Evolutionary conservation across 768 basidiomycete genomes (phyloP), one percentile per base, ranked within the genome.

Genomic region (Leucosporidium creatinivorum): DNA sequence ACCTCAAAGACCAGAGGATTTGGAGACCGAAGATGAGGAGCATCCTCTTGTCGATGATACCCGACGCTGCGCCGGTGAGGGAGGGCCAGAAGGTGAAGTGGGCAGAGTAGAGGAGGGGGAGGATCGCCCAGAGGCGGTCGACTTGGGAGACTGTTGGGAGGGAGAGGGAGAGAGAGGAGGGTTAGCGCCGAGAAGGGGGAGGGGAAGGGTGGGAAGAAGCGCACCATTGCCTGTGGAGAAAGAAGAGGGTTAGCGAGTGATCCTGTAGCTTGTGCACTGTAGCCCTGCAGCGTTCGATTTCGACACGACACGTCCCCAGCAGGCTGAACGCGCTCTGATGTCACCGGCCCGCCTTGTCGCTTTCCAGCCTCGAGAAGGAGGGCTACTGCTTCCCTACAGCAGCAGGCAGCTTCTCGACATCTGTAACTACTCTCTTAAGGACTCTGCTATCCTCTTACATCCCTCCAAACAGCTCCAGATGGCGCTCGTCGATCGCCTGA

Each of bases 41-140:
- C 70, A 76, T 75, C 33, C 75, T 67, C 21, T 58, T 66, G 63
- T 75, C 73, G 39, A 75, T 49, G 7, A 67, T 50, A 0, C 30
- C 21, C 36, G 61, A 68, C 8, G 39, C 39, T 9, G 57, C 39
- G n/a, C 71, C 69, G 28, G 61, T 50, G 39, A 65, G 28, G 26
- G 61, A 51, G 4, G 72, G 72, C 58, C 67, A 78, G 33, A 96
- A 80, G 1, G 92, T 87, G 76, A 85, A 91, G 76, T 90, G 90
- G 1, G 86, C 85, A 0, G 87, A 85, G 78, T 93, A 94, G 25
- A 93, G 81, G 10, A 87, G 82, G 0, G 93, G 93, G 28, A 79
- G 76, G 77, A 92, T 85, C 0, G 89, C 83, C 84, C 85, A 85
- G 19, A 91, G 75, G 33, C 89, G 85, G 79, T 97, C 91, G 30